Evolutionary conservation across 495 filamentous ascomycete genomes (phyloP), one percentile per base, ranked within the genome.

Genomic region (Sordaria brevicollis): DNA sequence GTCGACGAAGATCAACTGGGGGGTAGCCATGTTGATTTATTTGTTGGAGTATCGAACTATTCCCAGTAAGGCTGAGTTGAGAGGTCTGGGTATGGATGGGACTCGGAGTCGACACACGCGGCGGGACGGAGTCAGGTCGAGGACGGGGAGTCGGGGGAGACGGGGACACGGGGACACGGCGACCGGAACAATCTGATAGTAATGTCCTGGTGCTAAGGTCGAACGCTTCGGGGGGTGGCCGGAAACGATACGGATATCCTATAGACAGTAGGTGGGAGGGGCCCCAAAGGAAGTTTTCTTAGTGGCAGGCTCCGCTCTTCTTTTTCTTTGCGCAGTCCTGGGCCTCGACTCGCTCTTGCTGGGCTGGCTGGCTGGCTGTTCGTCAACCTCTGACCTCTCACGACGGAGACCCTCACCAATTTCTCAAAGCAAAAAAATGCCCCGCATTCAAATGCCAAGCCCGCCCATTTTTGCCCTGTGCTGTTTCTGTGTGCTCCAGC

Each of bases 1-100:
- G 83, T 97, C 94, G 79, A 97, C 93, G 79, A 97, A 92, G 80
- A 94, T 79, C 36, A 83, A 74, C 77, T 83, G 81, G 17, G 81
- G 81, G 39, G 76, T 72, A 49, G 75, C 75, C 74, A 77, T 76
- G 65, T 73, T 80, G 68, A 71, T 68, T 57, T 49, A 34, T 68
- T 68, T 66, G 49, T 54, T 41, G 49, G 35, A 38, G 41, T 39
- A 17, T 65, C 29, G 70, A 66, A 29, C 67, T 69, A 69, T 43
- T 70, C 21, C 29, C 68, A 68, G 37, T 39, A 57, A 25, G 21
- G 31, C 38, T 70, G 34, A 65, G 31, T 35, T 70, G 34, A 65
- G 29, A 57, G 41, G 35, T 67, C 39, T 29, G 54, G 35, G 25
- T 66, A 10, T 5, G 21, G 31, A 29, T 4, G 19, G 57, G 66